Evolutionary conservation across 2,329 filamentous ascomycete genomes (phyloP).

Genomic region (Ophiostoma fasciatum): DNA sequence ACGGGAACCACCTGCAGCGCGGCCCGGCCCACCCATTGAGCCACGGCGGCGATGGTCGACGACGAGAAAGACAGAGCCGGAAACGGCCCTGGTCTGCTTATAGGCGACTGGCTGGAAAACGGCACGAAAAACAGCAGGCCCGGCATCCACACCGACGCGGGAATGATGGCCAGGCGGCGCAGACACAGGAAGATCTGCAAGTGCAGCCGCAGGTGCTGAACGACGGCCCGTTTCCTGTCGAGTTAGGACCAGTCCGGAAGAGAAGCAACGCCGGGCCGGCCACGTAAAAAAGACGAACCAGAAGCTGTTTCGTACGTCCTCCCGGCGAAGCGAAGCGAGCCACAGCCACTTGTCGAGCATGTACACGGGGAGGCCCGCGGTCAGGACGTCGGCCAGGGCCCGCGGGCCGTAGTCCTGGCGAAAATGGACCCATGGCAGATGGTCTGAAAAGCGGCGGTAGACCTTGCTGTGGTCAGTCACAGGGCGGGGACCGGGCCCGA

Average conservation of each 20-base stretch:
- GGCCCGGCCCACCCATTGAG: constrained; percentile 27
- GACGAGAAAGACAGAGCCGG: too few species aligned
- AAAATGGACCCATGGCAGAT: constrained; percentile 32
- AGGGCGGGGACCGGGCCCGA: too few species aligned
- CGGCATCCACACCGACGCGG: constrained; percentile 28
- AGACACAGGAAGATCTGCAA: constrained; percentile 37
- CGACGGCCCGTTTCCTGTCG: constrained; percentile 7
- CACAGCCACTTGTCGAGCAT: constrained; percentile 20
- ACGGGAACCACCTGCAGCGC: constrained; percentile 32
- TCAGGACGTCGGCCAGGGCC: constrained; percentile 19
- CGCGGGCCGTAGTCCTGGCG: constrained; percentile 20
- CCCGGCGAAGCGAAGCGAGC: constrained; percentile 13
- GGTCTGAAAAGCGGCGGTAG: constrained; percentile 33
- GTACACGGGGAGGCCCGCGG: constrained; percentile 26
- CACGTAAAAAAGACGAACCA: constrained; percentile 12
- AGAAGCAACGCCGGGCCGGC: too few species aligned
- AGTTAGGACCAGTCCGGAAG: not conserved
- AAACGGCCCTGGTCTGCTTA: too few species aligned
- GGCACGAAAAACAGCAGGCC: constrained; percentile 36
- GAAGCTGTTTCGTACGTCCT: constrained; percentile 9
- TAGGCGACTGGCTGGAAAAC: constrained; percentile 33
- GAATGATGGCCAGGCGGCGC: constrained; percentile 34
- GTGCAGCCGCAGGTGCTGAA: constrained; percentile 29
- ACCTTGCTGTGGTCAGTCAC: too few species aligned
- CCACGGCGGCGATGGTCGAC: too few species aligned